Conservation (phyloP, 23 red algal species). For the Agarophyton chilense region DNA sequence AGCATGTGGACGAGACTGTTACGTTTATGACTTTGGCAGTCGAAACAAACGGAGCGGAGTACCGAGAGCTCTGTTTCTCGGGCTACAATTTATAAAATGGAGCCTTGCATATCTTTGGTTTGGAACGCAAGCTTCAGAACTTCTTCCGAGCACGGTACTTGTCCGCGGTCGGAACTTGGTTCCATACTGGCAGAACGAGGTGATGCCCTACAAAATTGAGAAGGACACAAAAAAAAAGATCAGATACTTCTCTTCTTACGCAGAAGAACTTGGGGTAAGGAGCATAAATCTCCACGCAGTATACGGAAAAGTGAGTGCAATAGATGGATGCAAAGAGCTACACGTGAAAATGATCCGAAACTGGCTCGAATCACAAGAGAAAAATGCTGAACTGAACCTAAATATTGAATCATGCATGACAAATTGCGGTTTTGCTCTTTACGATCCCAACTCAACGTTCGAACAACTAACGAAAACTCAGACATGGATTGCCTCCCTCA, state of each 20-base stretch:
- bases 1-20: conserved; percentile 47
- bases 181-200: conserved; percentile 41
- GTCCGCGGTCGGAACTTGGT: conserved; percentile 67
- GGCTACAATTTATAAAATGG: conserved; percentile 55
- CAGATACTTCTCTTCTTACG: conserved; percentile 59
- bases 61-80: conserved; percentile 55
- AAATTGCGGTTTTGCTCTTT: conserved; percentile 42
- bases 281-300: conserved; percentile 46
- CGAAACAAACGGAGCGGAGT: conserved; percentile 33
- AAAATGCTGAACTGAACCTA: not conserved
- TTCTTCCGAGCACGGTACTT: conserved; percentile 42
- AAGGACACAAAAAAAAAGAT: conserved; percentile 71
- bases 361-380: conserved; percentile 13
- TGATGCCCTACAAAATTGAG: conserved; percentile 44
- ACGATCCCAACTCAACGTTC: conserved; percentile 20
- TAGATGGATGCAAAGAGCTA: conserved; percentile 49
- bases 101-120: conserved; percentile 68
- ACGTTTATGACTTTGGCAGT: conserved; percentile 68
- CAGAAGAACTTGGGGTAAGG: conserved; percentile 11
- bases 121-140: not conserved
- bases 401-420: conserved; percentile 18
- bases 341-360: conserved; percentile 40
- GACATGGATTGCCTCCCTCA: conserved; percentile 10
- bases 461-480: conserved; percentile 34
- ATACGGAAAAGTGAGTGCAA: conserved; percentile 34